Evolutionary conservation across 768 basidiomycete genomes (phyloP).

Genomic region (Dioszegia hungarica): DNA sequence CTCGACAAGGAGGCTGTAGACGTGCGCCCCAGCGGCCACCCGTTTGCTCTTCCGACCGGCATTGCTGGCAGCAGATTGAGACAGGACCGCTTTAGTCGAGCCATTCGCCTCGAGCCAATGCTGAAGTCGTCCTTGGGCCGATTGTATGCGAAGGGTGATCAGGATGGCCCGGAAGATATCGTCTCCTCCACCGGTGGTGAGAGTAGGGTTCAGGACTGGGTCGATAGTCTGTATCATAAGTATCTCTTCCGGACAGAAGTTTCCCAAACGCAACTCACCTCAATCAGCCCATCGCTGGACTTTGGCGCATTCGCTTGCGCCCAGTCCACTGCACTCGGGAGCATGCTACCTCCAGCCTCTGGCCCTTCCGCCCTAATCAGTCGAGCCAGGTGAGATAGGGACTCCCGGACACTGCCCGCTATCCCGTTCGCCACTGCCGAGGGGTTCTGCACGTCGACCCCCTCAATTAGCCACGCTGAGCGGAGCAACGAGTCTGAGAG

Average conservation of each 20-base stretch:
- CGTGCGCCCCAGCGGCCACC: background rate
- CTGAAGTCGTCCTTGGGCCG: background rate
- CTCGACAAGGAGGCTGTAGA: background rate
- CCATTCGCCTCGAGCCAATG: background rate
- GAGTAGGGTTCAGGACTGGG: background rate
- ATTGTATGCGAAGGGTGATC: background rate
- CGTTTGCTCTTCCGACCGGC: background rate
- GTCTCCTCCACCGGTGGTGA: background rate
- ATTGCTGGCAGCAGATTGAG: background rate
- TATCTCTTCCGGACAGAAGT: background rate
- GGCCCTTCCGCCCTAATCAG: too few relatives aligned
- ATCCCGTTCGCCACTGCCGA: background rate
- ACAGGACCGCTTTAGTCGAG: background rate
- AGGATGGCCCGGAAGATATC: background rate
- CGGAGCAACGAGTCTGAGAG: slow-evolving; percentile 1
- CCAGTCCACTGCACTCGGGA: background rate
- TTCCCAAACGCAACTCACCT: background rate
- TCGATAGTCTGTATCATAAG: background rate
- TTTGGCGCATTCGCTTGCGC: too few relatives aligned
- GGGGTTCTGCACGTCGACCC: background rate
- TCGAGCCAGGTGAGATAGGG: background rate
- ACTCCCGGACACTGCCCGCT: background rate
- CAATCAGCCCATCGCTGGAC: too few relatives aligned
- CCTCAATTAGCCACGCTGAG: background rate
- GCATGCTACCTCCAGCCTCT: background rate